Evolutionary conservation across 164 flowering plant genomes (phyloP), one percentile per base, ranked within the genome.

Genomic region (grape (Vitis vinifera)): DNA sequence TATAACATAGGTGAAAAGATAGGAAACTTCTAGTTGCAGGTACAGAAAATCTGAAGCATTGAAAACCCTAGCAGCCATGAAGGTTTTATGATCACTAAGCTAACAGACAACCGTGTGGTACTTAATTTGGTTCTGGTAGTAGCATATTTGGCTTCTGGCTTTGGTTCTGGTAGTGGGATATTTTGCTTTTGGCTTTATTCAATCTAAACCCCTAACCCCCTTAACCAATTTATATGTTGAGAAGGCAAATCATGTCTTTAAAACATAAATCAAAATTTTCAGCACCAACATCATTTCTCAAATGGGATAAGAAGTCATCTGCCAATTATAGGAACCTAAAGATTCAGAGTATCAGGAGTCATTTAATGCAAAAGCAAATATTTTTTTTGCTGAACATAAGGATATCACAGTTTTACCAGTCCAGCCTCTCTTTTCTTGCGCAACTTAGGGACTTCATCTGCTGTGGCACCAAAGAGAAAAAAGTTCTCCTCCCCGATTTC

Each of bases 381-480:
- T 14, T 9, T 52, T 52, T 10, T 11, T 52, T 27, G 23, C 15
- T 37, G 44, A 29, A 37, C 31, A 66, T 5, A 3, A 4, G 15
- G 68, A 29, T 62, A 59, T 66, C 68, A 62, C 52, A 19, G 59
- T 63, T 30, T 59, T 88, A 92, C 97, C 96, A 81, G 73, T 79
- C 99, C 99, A 53, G 89, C 72, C 71, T 95, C 98, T 85, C 99
- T 85, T 44, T 95, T 93, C 83, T 90, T 90, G 70, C 97, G 94
- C 78, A 96, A 75, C 62, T 65, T 77, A 30, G 97, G 93, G 62
- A 96, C 97, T 77, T 93, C 88, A 79, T 91, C 97, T 55, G 99
- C 97, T 49, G 82, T 82, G 31, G 97, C 98, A 69, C 99, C 99
- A 78, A 93, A 96, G 12, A 96, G 93, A 78, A 95, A 93, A 83